Conservation (phyloP, 495 filamentous ascomycete species). For the Neurospora sp. region DNA sequence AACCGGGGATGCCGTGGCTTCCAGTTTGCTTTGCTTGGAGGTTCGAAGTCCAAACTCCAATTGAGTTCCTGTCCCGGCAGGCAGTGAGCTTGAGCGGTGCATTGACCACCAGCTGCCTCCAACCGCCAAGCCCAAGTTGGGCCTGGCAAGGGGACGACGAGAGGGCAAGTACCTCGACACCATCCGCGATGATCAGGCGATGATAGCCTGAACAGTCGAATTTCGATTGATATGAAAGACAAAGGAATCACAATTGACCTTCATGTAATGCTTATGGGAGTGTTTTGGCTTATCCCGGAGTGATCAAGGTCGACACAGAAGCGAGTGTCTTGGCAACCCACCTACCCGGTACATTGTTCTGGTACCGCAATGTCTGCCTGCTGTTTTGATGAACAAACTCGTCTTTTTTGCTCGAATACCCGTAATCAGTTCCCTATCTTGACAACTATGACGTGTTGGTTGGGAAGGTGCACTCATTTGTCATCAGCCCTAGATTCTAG, state of each 20-base stretch:
- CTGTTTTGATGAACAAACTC: too few relatives aligned
- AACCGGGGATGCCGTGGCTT: not conserved
- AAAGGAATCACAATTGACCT: too few relatives aligned
- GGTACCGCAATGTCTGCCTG: too few relatives aligned
- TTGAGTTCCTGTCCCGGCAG: not conserved
- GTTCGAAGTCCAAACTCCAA: not conserved
- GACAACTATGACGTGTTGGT: too few relatives aligned
- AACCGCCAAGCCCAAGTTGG: not conserved
- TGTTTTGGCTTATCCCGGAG: not conserved
- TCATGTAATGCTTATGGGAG: too few relatives aligned
- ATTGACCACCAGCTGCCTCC: not conserved
- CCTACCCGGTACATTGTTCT: not conserved
- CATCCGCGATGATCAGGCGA: not conserved
- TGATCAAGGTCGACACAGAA: not conserved
- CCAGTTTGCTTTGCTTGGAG: not conserved
- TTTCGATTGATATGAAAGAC: too few relatives aligned
- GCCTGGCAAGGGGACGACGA: not conserved
- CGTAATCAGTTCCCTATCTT: too few relatives aligned
- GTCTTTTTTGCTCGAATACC: too few relatives aligned
- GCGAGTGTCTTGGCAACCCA: not conserved
- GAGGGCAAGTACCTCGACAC: not conserved
- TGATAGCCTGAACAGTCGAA: not conserved
- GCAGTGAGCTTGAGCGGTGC: not conserved
- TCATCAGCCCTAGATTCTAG: not conserved
- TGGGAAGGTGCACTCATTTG: not conserved